Conservation (phyloP, 257 asterid species). For the Solanum etuberosum region DNA sequence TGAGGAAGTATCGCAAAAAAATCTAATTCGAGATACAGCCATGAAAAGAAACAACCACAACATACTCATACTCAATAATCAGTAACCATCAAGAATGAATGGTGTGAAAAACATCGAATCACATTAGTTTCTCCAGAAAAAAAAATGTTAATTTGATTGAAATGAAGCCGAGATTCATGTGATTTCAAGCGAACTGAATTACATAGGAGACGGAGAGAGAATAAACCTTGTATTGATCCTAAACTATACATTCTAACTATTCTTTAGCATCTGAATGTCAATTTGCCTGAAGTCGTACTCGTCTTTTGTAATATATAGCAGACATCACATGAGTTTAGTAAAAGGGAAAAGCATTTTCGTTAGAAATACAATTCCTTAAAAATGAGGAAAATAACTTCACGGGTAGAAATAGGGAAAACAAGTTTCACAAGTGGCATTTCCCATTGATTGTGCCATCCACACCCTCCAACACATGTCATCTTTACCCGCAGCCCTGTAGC, state of each 20-base stretch:
- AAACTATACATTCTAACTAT: background rate
- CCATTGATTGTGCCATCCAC: too few species aligned
- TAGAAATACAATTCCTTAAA: too few species aligned
- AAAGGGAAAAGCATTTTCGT: too few species aligned
- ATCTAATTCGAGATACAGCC: background rate
- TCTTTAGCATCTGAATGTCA: background rate
- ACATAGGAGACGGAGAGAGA: background rate
- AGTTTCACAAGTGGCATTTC: too few species aligned
- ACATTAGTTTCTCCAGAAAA: background rate
- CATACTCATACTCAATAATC: background rate
- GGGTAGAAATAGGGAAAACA: too few species aligned
- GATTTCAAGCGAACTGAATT: background rate
- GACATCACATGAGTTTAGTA: too few species aligned
- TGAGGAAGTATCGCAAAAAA: background rate
- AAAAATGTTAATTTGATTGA: background rate
- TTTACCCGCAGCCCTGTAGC: background rate
- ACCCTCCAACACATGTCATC: background rate
- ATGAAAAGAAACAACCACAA: background rate
- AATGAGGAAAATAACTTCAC: background rate
- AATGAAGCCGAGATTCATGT: background rate
- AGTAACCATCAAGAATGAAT: background rate
- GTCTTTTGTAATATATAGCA: too few species aligned
- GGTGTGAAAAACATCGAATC: background rate
- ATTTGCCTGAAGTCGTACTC: background rate
- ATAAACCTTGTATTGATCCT: background rate